Conservation (phyloP, 225 moss, liverwort and hornwort species). For the Takakia lepidozioides region DNA sequence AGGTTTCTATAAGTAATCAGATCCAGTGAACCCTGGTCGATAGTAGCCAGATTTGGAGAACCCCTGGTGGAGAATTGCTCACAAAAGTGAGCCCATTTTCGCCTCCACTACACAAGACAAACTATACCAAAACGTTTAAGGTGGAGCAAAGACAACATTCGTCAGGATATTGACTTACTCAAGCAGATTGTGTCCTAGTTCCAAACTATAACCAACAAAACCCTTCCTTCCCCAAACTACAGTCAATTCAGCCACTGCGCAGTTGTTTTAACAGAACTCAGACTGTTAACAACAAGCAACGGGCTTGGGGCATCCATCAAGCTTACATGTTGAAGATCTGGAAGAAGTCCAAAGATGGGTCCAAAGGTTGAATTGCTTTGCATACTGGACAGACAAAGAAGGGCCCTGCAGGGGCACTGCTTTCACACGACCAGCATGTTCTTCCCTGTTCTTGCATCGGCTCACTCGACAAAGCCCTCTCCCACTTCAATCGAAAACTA, state of each 20-base stretch:
- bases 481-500: no score
- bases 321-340: slow-evolving; percentile 72
- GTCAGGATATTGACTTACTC: no score
- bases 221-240: no score
- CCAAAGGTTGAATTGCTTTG: slow-evolving; percentile 52
- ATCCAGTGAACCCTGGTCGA: no score
- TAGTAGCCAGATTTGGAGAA: no score
- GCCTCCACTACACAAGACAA: no score
- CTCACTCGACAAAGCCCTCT: slow-evolving; percentile 18
- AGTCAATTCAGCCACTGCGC: background rate
- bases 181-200: no score
- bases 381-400: slow-evolving; percentile 39
- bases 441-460: slow-evolving; percentile 17
- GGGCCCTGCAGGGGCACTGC: slow-evolving; percentile 16
- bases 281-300: background rate
- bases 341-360: slow-evolving; percentile 57
- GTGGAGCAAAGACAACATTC: no score
- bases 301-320: background rate
- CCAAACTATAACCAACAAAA: background rate
- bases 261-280: background rate
- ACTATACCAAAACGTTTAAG: no score
- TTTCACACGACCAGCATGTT: slow-evolving; percentile 54
- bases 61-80: no score
- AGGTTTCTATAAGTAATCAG: no score
- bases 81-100: no score